These are phyloP conservation scores for Boletus patriciae DNA, from an alignment of 768 basidiomycete genomes.

Conservation along the genomic window DNA sequence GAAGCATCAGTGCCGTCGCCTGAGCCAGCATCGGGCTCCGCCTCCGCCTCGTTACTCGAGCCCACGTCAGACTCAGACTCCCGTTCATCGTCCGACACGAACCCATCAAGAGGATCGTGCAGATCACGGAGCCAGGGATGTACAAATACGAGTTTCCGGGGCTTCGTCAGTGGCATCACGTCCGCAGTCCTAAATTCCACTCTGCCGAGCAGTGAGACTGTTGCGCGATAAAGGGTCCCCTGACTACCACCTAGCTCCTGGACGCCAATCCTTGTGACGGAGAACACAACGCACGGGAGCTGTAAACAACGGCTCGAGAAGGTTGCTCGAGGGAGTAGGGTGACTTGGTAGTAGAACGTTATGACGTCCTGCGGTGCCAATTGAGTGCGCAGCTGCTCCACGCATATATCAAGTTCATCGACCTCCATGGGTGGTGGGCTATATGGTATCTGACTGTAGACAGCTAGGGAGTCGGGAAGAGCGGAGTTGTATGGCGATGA, in stretches of 20 bases:
- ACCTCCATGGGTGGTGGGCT: background rate
- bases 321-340: no score
- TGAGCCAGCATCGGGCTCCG: no score
- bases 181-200: conserved; percentile 2
- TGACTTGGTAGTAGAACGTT: background rate
- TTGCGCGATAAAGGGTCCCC: background rate
- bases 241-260: background rate
- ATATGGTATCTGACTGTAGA: background rate
- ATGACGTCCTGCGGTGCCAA: no score
- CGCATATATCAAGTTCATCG: no score
- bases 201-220: background rate
- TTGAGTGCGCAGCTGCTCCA: no score
- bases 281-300: no score
- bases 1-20: no score
- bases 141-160: background rate
- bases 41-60: no score
- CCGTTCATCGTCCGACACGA: no score
- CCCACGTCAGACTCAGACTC: no score
- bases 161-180: background rate
- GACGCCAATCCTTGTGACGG: background rate
- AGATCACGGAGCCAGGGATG: conserved; percentile 8
- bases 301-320: no score
- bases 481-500: background rate
- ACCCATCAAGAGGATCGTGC: background rate
- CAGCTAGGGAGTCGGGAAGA: conserved; percentile 5